Conservation (phyloP, 2,329 filamentous ascomycete genomes). For the Camillea tinctor region DNA sequence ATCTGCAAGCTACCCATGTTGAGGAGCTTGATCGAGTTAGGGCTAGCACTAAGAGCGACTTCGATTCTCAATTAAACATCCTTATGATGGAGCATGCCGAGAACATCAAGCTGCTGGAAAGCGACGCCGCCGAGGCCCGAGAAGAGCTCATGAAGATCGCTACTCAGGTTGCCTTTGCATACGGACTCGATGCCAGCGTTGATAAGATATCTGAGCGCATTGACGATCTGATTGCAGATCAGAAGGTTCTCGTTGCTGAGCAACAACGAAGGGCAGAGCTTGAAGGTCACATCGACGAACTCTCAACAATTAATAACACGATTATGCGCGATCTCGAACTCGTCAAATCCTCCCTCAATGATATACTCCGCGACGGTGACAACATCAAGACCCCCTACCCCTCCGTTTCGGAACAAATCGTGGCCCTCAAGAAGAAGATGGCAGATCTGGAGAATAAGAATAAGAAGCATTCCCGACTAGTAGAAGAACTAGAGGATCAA, state of each 20-base stretch:
- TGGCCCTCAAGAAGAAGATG: slow-evolving; percentile 66
- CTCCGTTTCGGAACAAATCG: slow-evolving; percentile 54
- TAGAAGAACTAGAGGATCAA: slow-evolving; percentile 96
- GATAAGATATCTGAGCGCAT: slow-evolving; percentile 66
- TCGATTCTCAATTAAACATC: slow-evolving; percentile 56
- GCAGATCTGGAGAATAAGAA: slow-evolving; percentile 64
- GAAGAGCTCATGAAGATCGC: slow-evolving; percentile 65
- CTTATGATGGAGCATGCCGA: slow-evolving; percentile 62
- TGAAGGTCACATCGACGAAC: slow-evolving; percentile 52
- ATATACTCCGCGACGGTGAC: slow-evolving; percentile 52
- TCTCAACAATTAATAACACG: slow-evolving; percentile 57
- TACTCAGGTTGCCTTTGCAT: slow-evolving; percentile 58
- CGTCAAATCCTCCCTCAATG: slow-evolving; percentile 53
- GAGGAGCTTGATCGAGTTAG: slow-evolving; percentile 51
- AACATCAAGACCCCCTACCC: slow-evolving; percentile 43
- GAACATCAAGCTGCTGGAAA: slow-evolving; percentile 54
- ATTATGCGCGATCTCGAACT: slow-evolving; percentile 62
- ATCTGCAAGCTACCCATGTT: slow-evolving; percentile 49
- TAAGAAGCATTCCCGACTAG: slow-evolving; percentile 86
- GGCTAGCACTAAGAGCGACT: slow-evolving; percentile 50
- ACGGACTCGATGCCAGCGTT: slow-evolving; percentile 64
- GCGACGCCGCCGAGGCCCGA: slow-evolving; percentile 63
- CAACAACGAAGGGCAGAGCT: slow-evolving; percentile 60
- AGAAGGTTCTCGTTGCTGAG: slow-evolving; percentile 58
- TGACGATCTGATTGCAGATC: slow-evolving; percentile 53